Percentiles rank a stretch among this genome's conserved stretches.
phyloP scores from a whole-genome alignment of 2,329 filamentous ascomycete species.

The Erysiphe pisi region DNA sequence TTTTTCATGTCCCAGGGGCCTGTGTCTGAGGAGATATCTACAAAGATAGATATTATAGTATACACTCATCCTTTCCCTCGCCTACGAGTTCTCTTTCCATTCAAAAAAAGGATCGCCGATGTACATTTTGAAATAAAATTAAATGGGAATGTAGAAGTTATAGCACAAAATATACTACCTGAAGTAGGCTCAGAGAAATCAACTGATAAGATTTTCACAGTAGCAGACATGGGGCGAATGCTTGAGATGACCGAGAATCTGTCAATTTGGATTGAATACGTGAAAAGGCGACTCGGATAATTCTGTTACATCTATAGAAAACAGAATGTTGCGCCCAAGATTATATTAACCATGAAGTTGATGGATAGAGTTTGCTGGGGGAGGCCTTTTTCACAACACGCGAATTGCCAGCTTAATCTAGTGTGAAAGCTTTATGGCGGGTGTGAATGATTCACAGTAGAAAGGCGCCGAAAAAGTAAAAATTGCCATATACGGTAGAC shows the following conservation, averaged over 20 bases:
- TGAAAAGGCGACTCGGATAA: slow-evolving; percentile 36
- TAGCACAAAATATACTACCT: slow-evolving; percentile 34
- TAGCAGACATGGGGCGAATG: slow-evolving; percentile 39
- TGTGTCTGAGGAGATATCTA: slow-evolving; percentile 18
- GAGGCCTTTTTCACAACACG: no score
- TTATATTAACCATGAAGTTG: no score
- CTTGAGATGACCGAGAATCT: slow-evolving; percentile 43
- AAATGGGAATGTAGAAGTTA: slow-evolving; percentile 35
- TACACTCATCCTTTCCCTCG: slow-evolving; percentile 34
- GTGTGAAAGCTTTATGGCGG: not conserved
- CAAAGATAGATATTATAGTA: slow-evolving; percentile 34
- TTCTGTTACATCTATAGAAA: not conserved
- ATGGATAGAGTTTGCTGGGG: no score
- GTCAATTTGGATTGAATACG: slow-evolving; percentile 45
- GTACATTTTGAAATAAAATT: slow-evolving; percentile 35
- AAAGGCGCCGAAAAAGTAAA: no score
- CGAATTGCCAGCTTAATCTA: no score
- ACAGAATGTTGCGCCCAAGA: no score
- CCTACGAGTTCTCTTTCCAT: slow-evolving; percentile 35
- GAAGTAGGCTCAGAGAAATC: slow-evolving; percentile 31
- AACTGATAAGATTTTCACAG: slow-evolving; percentile 30
- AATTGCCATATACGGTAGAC: no score
- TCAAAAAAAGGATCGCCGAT: slow-evolving; percentile 33
- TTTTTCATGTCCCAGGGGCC: slow-evolving; percentile 33
- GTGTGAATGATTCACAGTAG: no score